Base-by-base conservation (phyloP, 1,284 basidiomycete species). In the Tilletia walkeri region DNA sequence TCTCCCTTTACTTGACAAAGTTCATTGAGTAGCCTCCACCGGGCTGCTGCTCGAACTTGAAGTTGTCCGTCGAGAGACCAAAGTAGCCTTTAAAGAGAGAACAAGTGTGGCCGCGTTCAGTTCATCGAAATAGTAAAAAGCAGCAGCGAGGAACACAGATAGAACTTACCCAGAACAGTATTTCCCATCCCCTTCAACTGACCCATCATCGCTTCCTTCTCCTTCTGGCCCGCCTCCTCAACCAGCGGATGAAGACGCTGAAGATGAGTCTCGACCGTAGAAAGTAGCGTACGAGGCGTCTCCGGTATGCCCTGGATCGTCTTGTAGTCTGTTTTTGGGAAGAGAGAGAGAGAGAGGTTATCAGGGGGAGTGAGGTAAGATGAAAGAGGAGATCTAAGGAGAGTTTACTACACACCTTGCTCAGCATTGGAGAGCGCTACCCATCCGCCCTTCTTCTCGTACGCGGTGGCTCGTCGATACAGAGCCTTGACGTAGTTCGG, bases 161-260 rank as follows among this genome's bases (percentile, higher is more conserved):
- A 30, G 2, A 4, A 77, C 86, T 80, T 84, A 90, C 94, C 94
- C n/a, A 99, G 86, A 54, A 99, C 86, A 68, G 88, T 92, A 80
- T 99, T 94, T 0, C 95, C 95, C 4, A 99, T 84, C 1, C 91
- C 92, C 84, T 99, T 98, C 69, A 99, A 85, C 84, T 99, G 97
- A 71, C 86, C 88, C 77, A 98, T 75, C 92, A 97, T 95, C 84
- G 98, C 95, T 9, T 88, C 88, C 70, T 93, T 95, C 84, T 99
- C 95, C 75, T 86, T 87, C 82, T 94, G 91, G 84, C 93, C 92
- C 34, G 91, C 90, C 24, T 86, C 87, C 75, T 91, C 89, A 30
- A 91, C 84, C 4, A 90, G 88, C 47, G 89, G 89, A 65, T 90
- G 89, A 0, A 79, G 54, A 10, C 67, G 61, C 2, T 59, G 49